Base-by-base conservation (phyloP, 805 yeast genomes). In the Wickerhamiella alocasiicola region DNA sequence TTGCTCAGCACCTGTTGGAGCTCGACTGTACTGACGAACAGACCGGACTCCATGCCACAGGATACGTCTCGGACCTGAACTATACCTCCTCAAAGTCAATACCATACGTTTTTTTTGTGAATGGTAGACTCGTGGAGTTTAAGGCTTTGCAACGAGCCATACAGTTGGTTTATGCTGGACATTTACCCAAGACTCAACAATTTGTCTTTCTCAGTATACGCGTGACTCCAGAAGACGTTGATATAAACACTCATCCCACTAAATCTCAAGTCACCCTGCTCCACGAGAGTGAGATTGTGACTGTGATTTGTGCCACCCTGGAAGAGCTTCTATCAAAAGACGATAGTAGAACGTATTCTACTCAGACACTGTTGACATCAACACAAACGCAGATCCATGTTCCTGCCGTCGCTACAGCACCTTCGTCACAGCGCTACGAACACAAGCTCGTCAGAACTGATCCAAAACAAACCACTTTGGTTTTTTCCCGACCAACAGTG, bases 161-260 rank as follows among this genome's bases (percentile, higher is more conserved):
- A 1, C 57, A 62, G 19, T 72, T 77, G 26, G 62, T 78, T 0
- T 85, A 76, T 53, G 66, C 75, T 15, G 59, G 70, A 3, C 81
- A 71, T 54, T 59, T 88, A 15, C 95, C 96, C 0, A 81, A 78
- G 49, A 93, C 93, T 0, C 66, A 66, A 48, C 79, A 94, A 0
- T 91, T 91, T 55, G 67, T 82, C 1, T 91, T 85, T 57, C 44
- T 91, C 39, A 67, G 81, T 36, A 55, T 91, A n/a, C 63, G 63
- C 15, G 73, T 91, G 2, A 63, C 67, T 17, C 81, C 95, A 1
- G 61, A 60, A 25, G 76, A 78, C 45, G 67, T 91, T 6, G 98
- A 91, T 56, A 97, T 91, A 12, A 91, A 91, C 55, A 78, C 91
- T 11, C 98, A 91, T 55, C 98, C 98, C 0, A 88, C 97, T 0